Conservation (phyloP, 208 protist genomes). For the Herpetomonas tarakana region DNA sequence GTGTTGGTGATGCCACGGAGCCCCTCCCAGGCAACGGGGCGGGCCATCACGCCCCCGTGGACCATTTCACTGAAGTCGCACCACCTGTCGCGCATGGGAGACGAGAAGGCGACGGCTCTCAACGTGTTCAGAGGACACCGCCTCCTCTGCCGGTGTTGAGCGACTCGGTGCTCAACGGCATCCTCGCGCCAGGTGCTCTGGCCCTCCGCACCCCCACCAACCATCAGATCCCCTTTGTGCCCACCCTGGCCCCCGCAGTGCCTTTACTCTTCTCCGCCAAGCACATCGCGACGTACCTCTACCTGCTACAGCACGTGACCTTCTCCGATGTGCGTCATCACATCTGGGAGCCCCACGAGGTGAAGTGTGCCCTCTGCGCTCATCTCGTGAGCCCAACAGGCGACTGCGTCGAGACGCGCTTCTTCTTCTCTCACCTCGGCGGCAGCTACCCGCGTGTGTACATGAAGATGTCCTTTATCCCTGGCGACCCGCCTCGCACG, state of each 20-base stretch:
- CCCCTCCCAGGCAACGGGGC: too few species aligned
- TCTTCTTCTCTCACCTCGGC: constrained; percentile 47
- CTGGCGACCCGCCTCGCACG: constrained; percentile 36
- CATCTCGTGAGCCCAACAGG: constrained; percentile 59
- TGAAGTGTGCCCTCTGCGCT: constrained; percentile 55
- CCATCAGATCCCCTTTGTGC: neutral
- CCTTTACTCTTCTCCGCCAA: constrained; percentile 29
- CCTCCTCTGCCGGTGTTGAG: too few species aligned
- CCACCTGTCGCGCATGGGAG: neutral
- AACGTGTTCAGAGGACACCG: too few species aligned
- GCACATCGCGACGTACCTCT: constrained; percentile 50
- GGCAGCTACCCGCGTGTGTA: constrained; percentile 51
- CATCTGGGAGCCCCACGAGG: constrained; percentile 40
- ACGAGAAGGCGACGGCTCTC: too few species aligned
- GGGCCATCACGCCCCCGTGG: too few species aligned
- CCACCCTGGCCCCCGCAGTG: too few species aligned
- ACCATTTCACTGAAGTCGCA: neutral
- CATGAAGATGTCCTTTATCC: constrained; percentile 57
- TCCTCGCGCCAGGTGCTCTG: too few species aligned
- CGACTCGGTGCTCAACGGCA: too few species aligned
- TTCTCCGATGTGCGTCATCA: constrained; percentile 50
- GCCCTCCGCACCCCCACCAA: constrained; percentile 7
- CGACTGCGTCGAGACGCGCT: constrained; percentile 54
- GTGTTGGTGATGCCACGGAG: too few species aligned
- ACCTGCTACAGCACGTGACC: constrained; percentile 56